Evolutionary conservation across 2,329 filamentous ascomycete genomes (phyloP), one percentile per base, ranked within the genome.

Genomic region (Shiraia bambusicola): DNA sequence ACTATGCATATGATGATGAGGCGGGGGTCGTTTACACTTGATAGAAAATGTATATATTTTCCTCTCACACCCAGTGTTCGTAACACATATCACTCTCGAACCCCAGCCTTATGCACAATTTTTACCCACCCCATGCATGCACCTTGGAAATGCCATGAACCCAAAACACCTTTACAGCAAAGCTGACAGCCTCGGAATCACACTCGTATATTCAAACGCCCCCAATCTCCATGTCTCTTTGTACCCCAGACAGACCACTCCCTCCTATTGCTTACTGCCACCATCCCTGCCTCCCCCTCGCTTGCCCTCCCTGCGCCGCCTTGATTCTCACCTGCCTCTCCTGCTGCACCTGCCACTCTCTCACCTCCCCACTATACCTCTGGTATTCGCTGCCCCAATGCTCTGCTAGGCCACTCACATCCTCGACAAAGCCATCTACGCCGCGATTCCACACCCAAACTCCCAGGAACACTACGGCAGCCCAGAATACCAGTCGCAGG

Each of bases 401-500:
- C 17, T 62, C 56, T 6, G 42, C 52, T 69, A 69, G 27, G 6
- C 49, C 52, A 33, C 54, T 37, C 28, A 79, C 61, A 67, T 93
- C 87, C 46, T 76, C 73, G 11, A 79, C 70, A 50, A 83, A 84
- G 43, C 81, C 81, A 50, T 82, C 80, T 12, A 84, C 63, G 0
- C 89, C 84, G 2, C 88, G 73, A 14, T 59, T 69, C 59, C 83
- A 82, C 66, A 80, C 42, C 76, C 76, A 80, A 13, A 82, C 72
- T 0, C 75, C 74, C 0, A 82, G 29, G 0, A 76, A 73, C 4
- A 76, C 70, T 2, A 91, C 53, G 2, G 72, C 65, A 1, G 77
- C 78, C 81, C 83, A 93, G 50, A 89, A 81, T 2, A 79, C 65
- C 29, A 89, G 53, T 16, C 78, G 72, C 49, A 88, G 66, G 9